Conservation (phyloP, 73 alveolate species). For the Tetrahymena thermophila region DNA sequence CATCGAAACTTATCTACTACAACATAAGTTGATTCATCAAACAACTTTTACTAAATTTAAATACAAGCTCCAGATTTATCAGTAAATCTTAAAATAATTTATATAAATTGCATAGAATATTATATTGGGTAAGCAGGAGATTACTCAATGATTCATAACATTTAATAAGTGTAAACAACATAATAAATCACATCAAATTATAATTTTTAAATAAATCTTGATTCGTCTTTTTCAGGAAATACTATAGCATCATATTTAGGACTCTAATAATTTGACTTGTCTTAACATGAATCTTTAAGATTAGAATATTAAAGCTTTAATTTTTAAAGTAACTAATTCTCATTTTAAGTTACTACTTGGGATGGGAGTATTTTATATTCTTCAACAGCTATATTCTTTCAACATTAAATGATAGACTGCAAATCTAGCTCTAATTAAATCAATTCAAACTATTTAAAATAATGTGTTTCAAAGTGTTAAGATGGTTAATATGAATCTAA, state of each 20-base stretch:
- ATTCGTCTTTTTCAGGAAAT: not conserved
- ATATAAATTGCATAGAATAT: not conserved
- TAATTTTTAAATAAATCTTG: not conserved
- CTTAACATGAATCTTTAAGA: not conserved
- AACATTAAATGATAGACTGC: not conserved
- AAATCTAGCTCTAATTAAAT: not conserved
- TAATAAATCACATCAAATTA: not conserved
- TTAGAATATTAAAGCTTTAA: not conserved
- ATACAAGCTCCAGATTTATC: not conserved
- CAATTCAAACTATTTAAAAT: not conserved
- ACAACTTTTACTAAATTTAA: not conserved
- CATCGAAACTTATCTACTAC: not conserved
- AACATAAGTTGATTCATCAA: not conserved
- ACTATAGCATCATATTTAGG: not conserved
- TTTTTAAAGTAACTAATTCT: not conserved
- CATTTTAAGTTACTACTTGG: not conserved
- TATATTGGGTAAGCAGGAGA: not conserved
- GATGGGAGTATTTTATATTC: not conserved
- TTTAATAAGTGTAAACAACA: not conserved
- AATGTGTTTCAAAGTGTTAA: not conserved
- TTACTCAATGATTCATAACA: not conserved
- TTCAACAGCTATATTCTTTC: not conserved
- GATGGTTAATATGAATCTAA: not conserved
- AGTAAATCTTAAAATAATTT: not conserved
- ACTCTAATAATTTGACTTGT: not conserved